These are phyloP conservation scores for Dacryopinax spathularia DNA, from an alignment of 768 basidiomycete species.

Conservation along the genomic window DNA sequence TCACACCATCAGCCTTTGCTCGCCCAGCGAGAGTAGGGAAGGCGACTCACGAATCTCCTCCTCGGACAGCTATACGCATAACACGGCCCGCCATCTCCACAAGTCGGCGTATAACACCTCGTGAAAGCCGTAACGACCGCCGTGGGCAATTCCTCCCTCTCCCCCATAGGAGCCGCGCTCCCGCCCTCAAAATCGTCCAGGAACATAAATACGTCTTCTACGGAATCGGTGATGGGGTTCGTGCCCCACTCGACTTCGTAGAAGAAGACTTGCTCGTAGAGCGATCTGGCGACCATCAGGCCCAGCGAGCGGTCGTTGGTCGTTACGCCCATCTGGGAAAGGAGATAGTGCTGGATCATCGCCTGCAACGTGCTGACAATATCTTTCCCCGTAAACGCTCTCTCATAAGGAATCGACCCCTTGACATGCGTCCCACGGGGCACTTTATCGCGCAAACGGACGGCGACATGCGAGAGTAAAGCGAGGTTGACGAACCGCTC, in stretches of 20 bases:
- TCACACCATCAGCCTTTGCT: too few relatives aligned
- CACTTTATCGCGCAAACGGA: conserved; percentile 79
- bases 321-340: conserved; percentile 56
- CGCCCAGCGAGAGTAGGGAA: too few relatives aligned
- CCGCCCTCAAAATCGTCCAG: conserved; percentile 45
- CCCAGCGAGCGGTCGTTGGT: conserved; percentile 71
- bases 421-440: conserved; percentile 78
- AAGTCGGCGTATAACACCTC: conserved; percentile 77
- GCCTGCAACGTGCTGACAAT: conserved; percentile 82
- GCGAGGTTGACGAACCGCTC: conserved; percentile 77
- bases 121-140: conserved; percentile 84
- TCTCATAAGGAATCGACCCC: conserved; percentile 79
- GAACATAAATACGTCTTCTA: conserved; percentile 90
- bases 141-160: conserved; percentile 55
- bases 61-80: conserved; percentile 59
- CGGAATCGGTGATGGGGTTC: conserved; percentile 64
- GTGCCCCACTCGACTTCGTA: conserved; percentile 94
- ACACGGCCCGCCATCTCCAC: conserved; percentile 64
- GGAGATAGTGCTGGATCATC: conserved; percentile 71
- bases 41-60: conserved; percentile 11
- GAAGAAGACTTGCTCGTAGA: conserved; percentile 88
- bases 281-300: conserved; percentile 71
- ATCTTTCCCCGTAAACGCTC: conserved; percentile 87
- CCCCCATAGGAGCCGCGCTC: conserved; percentile 34
- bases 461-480: conserved; percentile 74